Conservation (phyloP, 2,329 filamentous ascomycete genomes). For the Trichocomaceae sp. region DNA sequence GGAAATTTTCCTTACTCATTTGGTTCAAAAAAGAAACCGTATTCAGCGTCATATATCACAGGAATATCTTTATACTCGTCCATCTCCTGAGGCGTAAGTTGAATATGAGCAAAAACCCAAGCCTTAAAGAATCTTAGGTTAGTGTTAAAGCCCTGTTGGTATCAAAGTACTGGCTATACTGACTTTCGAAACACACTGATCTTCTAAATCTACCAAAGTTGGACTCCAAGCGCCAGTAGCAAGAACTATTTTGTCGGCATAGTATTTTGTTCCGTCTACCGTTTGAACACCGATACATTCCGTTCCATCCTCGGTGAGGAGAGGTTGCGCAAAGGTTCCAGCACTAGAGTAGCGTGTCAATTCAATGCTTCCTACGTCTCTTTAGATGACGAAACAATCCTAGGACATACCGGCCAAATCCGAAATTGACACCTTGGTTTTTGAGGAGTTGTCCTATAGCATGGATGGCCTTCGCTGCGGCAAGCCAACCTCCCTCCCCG, state of each 20-base stretch:
- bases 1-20: conserved; percentile 26
- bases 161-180: conserved; percentile 26
- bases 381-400: no score
- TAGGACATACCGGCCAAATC: conserved; percentile 48
- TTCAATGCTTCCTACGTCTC: no score
- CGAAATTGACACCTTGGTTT: conserved; percentile 44
- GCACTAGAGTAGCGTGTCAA: conserved; percentile 17
- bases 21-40: conserved; percentile 4
- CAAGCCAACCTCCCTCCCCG: conserved; percentile 20
- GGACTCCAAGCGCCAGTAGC: conserved; percentile 53
- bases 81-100: conserved; percentile 46
- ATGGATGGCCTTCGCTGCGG: not conserved
- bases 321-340: not conserved
- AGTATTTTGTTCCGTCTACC: conserved; percentile 41
- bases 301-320: conserved; percentile 1
- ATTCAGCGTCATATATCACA: conserved; percentile 37
- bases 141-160: no score
- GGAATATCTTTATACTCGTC: conserved; percentile 46
- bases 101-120: conserved; percentile 52
- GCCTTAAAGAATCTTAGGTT: conserved; percentile 18
- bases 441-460: conserved; percentile 33
- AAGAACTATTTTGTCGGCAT: conserved; percentile 50
- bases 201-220: conserved; percentile 40
- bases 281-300: conserved; percentile 41
- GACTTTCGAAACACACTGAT: conserved; percentile 53